These are phyloP conservation scores for Tuber melanosporum DNA, from an alignment of 495 filamentous ascomycete species.

Conservation along the genomic window DNA sequence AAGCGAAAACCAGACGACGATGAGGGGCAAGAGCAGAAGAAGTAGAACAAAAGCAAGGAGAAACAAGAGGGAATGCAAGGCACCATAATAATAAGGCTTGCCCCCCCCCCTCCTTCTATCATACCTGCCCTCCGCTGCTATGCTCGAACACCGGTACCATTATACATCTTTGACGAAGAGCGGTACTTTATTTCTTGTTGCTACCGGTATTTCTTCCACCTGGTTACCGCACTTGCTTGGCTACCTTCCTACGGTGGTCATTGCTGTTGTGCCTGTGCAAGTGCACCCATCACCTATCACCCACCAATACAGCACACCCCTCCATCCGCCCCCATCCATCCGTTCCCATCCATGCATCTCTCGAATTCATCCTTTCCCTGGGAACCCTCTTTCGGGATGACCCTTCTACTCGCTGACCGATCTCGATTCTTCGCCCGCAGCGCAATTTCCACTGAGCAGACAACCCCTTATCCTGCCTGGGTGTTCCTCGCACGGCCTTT, in stretches of 20 bases:
- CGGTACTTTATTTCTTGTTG: not conserved
- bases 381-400: not conserved
- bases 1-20: not conserved
- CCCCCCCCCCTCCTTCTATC: not conserved
- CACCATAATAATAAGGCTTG: not conserved
- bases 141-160: not conserved
- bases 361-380: not conserved
- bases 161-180: not conserved
- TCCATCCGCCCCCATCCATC: constrained; percentile 1
- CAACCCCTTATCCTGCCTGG: not conserved
- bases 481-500: not conserved
- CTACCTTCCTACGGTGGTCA: not conserved
- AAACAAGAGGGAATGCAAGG: constrained; percentile 1
- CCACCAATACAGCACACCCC: not conserved
- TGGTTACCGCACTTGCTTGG: not conserved
- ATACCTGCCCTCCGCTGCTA: not conserved
- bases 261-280: not conserved
- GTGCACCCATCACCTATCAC: not conserved
- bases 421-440: not conserved
- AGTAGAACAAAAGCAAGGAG: not conserved
- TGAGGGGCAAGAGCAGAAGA: not conserved
- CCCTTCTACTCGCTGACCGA: not conserved
- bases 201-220: not conserved
- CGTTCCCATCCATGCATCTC: not conserved
- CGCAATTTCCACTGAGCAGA: not conserved